phyloP scores from a whole-genome alignment of 345 rosid species.

The Excoecaria cochinchinensis region DNA sequence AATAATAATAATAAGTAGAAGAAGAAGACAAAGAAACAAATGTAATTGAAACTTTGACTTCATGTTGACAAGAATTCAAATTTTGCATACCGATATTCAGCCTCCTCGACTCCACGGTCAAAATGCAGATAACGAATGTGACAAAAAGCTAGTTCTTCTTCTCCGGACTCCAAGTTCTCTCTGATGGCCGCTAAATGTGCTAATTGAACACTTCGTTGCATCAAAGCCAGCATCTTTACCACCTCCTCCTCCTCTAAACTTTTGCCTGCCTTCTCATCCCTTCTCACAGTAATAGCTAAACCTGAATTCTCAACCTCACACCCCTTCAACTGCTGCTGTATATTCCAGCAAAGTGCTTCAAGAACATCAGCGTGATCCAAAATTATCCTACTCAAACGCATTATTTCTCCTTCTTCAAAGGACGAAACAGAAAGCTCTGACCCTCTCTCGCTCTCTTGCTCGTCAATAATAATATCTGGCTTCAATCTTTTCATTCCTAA shows the following conservation, averaged over 20 bases:
- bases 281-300: slow-evolving; percentile 41
- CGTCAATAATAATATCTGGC: slow-evolving; percentile 36
- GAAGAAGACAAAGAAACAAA: neutral
- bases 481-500: slow-evolving; percentile 68
- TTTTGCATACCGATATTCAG: slow-evolving; percentile 57
- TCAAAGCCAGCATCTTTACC: slow-evolving; percentile 47
- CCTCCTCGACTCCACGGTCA: slow-evolving; percentile 65
- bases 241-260: slow-evolving; percentile 41
- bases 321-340: slow-evolving; percentile 58
- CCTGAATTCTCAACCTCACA: slow-evolving; percentile 42
- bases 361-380: slow-evolving; percentile 65
- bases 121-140: slow-evolving; percentile 67
- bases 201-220: slow-evolving; percentile 61
- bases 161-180: slow-evolving; percentile 39
- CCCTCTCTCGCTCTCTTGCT: slow-evolving; percentile 18
- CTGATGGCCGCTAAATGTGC: slow-evolving; percentile 73
- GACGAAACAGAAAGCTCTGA: slow-evolving; percentile 9
- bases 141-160: slow-evolving; percentile 55
- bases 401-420: slow-evolving; percentile 51
- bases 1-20: neutral
- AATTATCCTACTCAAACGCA: slow-evolving; percentile 50
- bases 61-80: neutral
- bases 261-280: slow-evolving; percentile 28
- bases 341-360: slow-evolving; percentile 66
- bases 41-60: neutral